Conservation (phyloP, 129 eudicot genomes). For the Tagetes erecta region DNA sequence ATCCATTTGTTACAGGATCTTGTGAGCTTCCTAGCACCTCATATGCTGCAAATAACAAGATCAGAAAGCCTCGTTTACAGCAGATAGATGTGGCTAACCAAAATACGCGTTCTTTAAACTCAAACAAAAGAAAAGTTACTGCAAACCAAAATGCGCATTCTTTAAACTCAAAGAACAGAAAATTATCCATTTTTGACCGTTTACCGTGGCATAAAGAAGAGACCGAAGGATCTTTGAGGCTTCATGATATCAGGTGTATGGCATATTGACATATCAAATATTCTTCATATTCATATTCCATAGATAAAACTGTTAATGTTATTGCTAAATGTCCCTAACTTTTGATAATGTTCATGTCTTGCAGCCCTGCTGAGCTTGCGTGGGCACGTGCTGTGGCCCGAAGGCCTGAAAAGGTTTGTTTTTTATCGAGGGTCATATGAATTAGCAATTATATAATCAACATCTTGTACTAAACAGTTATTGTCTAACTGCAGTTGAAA, state of each 20-base stretch:
- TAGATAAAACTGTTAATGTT: neutral
- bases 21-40: constrained; percentile 31
- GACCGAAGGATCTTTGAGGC: constrained; percentile 33
- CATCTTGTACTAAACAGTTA: constrained; percentile 14
- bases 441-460: neutral
- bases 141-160: constrained; percentile 27
- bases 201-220: constrained; percentile 63
- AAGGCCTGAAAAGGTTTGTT: constrained; percentile 50
- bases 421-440: neutral
- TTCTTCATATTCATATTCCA: neutral
- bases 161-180: constrained; percentile 57
- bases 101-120: constrained; percentile 31
- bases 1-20: constrained; percentile 30
- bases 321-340: neutral
- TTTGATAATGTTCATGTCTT: constrained; percentile 19
- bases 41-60: constrained; percentile 33
- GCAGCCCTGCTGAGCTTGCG: constrained; percentile 47
- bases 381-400: constrained; percentile 56
- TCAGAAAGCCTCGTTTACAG: constrained; percentile 14
- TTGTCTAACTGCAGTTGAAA: constrained; percentile 39
- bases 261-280: neutral
- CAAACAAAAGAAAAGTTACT: constrained; percentile 55
- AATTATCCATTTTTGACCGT: constrained; percentile 35
- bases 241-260: constrained; percentile 49
- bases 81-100: constrained; percentile 32